Conservation (phyloP, 2,329 filamentous ascomycete genomes). For the Neofusicoccum umdonicola region DNA sequence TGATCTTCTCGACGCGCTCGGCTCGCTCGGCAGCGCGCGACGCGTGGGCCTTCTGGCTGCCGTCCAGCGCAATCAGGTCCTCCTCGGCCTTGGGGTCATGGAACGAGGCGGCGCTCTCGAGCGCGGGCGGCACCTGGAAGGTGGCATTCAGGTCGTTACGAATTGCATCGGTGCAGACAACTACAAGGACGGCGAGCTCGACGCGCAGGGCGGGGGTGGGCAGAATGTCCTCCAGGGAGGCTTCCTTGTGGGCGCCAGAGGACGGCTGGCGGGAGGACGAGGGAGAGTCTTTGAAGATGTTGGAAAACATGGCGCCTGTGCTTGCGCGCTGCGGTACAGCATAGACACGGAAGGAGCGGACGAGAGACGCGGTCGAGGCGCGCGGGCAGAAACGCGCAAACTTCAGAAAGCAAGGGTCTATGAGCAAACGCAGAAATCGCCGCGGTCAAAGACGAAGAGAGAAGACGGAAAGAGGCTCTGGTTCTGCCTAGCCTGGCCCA, state of each 20-base stretch:
- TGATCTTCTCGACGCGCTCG: slow-evolving; percentile 40
- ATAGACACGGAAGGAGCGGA: background rate
- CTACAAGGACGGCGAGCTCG: slow-evolving; percentile 46
- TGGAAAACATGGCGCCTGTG: slow-evolving; percentile 16
- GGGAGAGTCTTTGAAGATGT: slow-evolving; percentile 12
- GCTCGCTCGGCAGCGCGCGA: background rate
- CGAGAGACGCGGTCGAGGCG: background rate
- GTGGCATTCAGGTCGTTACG: slow-evolving; percentile 30
- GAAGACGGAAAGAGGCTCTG: background rate
- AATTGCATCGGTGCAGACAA: slow-evolving; percentile 46
- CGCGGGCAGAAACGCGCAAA: background rate
- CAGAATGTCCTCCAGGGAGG: slow-evolving; percentile 31
- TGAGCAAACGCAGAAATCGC: background rate
- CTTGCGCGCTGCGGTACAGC: background rate
- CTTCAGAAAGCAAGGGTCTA: too few species aligned
- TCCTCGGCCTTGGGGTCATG: background rate
- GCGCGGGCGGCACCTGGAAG: slow-evolving; percentile 24
- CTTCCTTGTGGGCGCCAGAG: background rate
- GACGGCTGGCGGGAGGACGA: background rate
- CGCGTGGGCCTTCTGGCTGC: slow-evolving; percentile 24
- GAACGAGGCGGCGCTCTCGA: background rate
- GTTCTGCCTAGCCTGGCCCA: background rate
- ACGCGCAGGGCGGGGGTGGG: slow-evolving; percentile 41
- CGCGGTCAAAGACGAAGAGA: background rate
- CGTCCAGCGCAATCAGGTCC: slow-evolving; percentile 28